Conservation (phyloP, 495 filamentous ascomycete genomes). For the Delitschia confertaspora region DNA sequence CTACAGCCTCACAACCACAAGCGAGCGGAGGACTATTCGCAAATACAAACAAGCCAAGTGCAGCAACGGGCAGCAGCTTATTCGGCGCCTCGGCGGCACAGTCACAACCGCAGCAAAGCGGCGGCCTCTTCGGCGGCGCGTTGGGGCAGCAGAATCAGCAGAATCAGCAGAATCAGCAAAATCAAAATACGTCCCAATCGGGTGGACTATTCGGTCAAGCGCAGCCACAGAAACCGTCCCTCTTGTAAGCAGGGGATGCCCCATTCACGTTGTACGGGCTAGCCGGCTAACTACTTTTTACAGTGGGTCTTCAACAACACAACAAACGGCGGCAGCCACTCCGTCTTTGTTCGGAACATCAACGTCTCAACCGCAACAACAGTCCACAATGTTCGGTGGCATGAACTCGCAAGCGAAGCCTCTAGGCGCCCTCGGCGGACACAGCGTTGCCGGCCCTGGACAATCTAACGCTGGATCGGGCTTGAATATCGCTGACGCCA, state of each 20-base stretch:
- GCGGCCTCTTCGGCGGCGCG: conserved; percentile 35
- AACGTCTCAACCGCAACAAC: conserved; percentile 14
- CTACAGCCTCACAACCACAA: conserved; percentile 38
- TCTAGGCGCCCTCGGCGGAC: conserved; percentile 17
- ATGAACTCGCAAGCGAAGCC: conserved; percentile 16
- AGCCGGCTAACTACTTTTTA: conserved; percentile 14
- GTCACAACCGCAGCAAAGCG: conserved; percentile 40
- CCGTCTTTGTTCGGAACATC: conserved; percentile 28
- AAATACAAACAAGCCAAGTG: conserved; percentile 28
- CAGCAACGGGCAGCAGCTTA: conserved; percentile 34
- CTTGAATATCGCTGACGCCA: conserved; percentile 60
- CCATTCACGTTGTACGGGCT: conserved; percentile 6
- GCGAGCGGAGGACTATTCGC: conserved; percentile 37
- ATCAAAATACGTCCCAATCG: conserved; percentile 27
- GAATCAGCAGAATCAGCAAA: conserved; percentile 31
- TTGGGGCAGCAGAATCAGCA: conserved; percentile 30
- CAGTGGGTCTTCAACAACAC: conserved; percentile 24
- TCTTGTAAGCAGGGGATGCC: conserved; percentile 26
- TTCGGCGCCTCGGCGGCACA: conserved; percentile 44
- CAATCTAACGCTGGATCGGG: conserved; percentile 48
- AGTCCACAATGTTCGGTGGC: conserved; percentile 7
- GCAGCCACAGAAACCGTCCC: conserved; percentile 19
- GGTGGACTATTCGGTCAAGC: conserved; percentile 34
- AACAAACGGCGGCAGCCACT: conserved; percentile 18
- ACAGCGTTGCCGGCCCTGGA: conserved; percentile 18